Percentiles rank a stretch among this genome's conserved stretches.
Evolutionary conservation across 306 rosid genomes (phyloP).

Genomic region (Dalbergia oliveri): DNA sequence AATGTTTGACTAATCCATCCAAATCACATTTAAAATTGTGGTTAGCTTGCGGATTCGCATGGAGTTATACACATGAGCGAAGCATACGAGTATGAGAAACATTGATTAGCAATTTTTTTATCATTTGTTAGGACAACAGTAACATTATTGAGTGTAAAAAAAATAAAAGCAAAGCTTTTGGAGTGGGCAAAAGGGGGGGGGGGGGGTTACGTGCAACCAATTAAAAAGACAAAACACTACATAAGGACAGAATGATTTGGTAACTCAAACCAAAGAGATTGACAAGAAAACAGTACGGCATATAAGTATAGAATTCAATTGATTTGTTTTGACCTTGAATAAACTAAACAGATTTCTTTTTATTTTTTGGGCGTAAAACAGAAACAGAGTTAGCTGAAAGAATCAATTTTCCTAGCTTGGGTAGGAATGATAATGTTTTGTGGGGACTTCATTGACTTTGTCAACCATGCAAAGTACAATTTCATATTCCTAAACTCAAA

Average conservation of each 20-base stretch:
- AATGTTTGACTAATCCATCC: conserved; percentile 36
- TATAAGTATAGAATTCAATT: conserved; percentile 15
- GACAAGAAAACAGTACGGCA: conserved; percentile 10
- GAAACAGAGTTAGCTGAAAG: conserved; percentile 41
- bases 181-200: conserved; percentile 70
- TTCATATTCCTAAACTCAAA: conserved; percentile 34
- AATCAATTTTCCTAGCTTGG: conserved; percentile 46
- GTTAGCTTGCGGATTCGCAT: conserved; percentile 46
- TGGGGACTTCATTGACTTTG: conserved; percentile 68
- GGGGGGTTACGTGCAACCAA: conserved; percentile 57
- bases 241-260: conserved; percentile 74
- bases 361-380: neutral
- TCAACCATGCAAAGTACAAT: conserved; percentile 33
- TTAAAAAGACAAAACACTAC: conserved; percentile 50
- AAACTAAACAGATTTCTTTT: neutral
- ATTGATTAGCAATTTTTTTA: conserved; percentile 5
- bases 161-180: conserved; percentile 43
- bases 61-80: conserved; percentile 43
- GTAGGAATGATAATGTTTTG: conserved; percentile 53
- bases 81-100: conserved; percentile 38
- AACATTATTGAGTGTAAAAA: conserved; percentile 55
- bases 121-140: conserved; percentile 46
- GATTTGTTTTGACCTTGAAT: neutral
- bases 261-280: conserved; percentile 61
- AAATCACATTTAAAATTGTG: conserved; percentile 33